Percentiles rank a stretch among this genome's conserved stretches.
These are phyloP conservation scores for Coemansia sp. DNA, from an alignment of 192 early-diverging fungal species.

Conservation along the genomic window DNA sequence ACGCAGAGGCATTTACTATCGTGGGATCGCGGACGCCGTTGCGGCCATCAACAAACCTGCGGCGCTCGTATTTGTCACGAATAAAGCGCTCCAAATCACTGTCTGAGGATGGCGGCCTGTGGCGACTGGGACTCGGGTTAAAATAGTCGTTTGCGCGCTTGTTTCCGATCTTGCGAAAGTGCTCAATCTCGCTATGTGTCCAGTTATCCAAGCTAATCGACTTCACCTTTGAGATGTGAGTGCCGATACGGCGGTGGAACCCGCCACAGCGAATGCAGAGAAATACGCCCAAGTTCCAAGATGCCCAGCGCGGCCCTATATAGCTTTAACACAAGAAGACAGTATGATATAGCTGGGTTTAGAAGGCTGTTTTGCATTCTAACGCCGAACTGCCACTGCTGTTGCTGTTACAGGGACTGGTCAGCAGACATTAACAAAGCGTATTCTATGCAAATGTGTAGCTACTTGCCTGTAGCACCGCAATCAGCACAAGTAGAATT, in stretches of 20 bases:
- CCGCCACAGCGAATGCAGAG: constrained; percentile 91
- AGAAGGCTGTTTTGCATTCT: background rate
- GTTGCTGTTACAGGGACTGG: background rate
- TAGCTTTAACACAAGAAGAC: background rate
- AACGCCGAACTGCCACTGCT: too few species aligned
- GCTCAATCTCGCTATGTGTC: constrained; percentile 81
- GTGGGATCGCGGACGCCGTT: constrained; percentile 40
- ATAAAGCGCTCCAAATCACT: constrained; percentile 87
- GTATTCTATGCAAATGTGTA: background rate
- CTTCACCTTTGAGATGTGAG: constrained; percentile 90
- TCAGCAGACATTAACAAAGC: background rate
- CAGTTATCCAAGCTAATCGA: constrained; percentile 87
- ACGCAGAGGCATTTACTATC: constrained; percentile 1
- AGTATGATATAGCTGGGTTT: background rate
- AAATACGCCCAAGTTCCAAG: constrained; percentile 89
- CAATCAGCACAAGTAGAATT: constrained; percentile 80
- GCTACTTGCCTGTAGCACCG: constrained; percentile 61
- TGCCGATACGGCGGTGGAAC: constrained; percentile 80
- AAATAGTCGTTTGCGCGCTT: constrained; percentile 65
- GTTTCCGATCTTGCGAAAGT: constrained; percentile 59
- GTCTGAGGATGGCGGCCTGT: constrained; percentile 65
- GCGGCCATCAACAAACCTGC: constrained; percentile 58
- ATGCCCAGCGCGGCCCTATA: constrained; percentile 84
- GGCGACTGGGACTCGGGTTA: constrained; percentile 67
- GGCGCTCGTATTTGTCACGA: constrained; percentile 88